Base-by-base conservation (phyloP, 768 basidiomycete species). In the Kwoniella shandongensis region DNA sequence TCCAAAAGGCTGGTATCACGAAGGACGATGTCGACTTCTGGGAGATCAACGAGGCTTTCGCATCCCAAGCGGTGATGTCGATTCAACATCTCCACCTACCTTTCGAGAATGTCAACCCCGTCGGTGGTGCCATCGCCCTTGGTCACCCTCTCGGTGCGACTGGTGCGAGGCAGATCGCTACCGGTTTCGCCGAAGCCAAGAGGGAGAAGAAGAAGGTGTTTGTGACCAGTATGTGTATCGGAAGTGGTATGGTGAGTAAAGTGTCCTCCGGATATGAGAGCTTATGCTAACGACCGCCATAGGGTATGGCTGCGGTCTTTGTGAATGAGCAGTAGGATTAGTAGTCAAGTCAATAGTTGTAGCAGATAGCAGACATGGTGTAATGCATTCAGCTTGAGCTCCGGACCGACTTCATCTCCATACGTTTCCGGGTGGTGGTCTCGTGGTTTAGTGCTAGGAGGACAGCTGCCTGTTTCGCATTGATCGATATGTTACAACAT, bases 21-120 rank as follows among this genome's bases (percentile, higher is more conserved):
- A 76, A 83, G 40, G 68, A 70, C 39, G 77, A 78, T 47, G 75
- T 78, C 49, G 77, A 78, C 57, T 74, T 78, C 63, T 78, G 42
- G 54, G 77, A 78, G 57, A 78, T 78, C 70, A 78, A 78, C 63
- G 66, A 73, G 29, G 91, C 91, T 0, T 94, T 93, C 85, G 88
- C 45, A 86, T 90, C 88, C 84, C 79, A 77, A 82, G 79, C 90
- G 58, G 89, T 88, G n/a, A 88, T 91, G 77, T 92, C 89, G 50
- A 85, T 93, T 7, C 87, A 93, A 67, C 80, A 89, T 68, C 81
- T 93, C 23, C 79, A 81, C 25, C 81, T 94, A 42, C 84, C 65
- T 35, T 74, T 69, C 50, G 69, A 67, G 22, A 91, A 86, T 76
- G 86, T 92, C 67, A 96, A 96, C 71, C 67, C 44, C 57, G 89